phyloP scores from a whole-genome alignment of 352 stramenopile species.

The Pythium brassicae region DNA sequence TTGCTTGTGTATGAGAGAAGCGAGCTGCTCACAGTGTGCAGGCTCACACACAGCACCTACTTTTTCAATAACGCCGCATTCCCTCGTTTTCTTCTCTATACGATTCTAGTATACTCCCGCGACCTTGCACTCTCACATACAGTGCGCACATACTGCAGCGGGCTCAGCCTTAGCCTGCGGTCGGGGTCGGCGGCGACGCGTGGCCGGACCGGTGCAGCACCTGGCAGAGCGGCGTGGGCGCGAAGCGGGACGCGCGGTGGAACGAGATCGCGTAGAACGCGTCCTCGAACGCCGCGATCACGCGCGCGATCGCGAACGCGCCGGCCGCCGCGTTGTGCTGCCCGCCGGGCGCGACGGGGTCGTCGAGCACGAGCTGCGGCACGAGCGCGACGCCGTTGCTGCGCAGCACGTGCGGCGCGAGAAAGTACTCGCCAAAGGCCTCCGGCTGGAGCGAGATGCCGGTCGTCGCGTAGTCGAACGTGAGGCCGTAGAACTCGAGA shows the following conservation, averaged over 20 bases:
- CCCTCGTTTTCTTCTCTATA: background rate
- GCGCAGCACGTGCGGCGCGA: constrained; percentile 38
- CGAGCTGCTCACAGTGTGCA: too few relatives aligned
- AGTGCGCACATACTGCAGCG: too few relatives aligned
- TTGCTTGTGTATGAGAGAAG: background rate
- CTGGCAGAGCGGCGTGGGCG: constrained; percentile 71
- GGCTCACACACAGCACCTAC: too few relatives aligned
- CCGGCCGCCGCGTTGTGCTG: constrained; percentile 77
- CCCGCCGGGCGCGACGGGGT: constrained; percentile 70
- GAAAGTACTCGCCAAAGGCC: constrained; percentile 75
- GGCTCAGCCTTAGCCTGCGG: constrained; percentile 5
- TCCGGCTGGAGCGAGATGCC: constrained; percentile 80
- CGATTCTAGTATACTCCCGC: constrained; percentile 4
- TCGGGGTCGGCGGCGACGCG: constrained; percentile 4
- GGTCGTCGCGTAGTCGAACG: constrained; percentile 73
- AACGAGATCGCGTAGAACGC: constrained; percentile 75
- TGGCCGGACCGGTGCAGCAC: constrained; percentile 79
- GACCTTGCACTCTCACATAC: background rate
- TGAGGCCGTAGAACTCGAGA: constrained; percentile 86
- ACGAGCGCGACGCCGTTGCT: constrained; percentile 40
- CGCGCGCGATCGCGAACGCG: constrained; percentile 71
- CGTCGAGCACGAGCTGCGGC: constrained; percentile 81
- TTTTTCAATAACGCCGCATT: background rate
- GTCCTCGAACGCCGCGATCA: constrained; percentile 79
- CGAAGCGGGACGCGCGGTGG: constrained; percentile 70